Evolutionary conservation across 2,329 filamentous ascomycete genomes (phyloP).

Genomic region (Fusarium sp.): DNA sequence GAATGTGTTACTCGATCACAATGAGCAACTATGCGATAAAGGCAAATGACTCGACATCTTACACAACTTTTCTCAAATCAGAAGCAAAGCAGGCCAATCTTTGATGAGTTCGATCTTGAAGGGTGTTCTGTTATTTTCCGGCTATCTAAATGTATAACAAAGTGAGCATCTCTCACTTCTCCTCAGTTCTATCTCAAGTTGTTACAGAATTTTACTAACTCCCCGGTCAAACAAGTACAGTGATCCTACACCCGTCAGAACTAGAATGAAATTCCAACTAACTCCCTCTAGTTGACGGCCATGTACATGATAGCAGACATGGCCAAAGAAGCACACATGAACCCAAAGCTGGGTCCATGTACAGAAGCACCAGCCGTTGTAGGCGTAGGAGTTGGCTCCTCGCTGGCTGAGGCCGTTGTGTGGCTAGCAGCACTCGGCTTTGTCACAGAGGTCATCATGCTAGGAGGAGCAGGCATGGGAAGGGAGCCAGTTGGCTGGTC

Average conservation of each 20-base stretch:
- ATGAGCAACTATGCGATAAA: neutral
- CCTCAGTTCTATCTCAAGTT: slow-evolving; percentile 12
- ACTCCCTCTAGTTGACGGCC: slow-evolving; percentile 16
- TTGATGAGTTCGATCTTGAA: neutral
- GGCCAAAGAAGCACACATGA: slow-evolving; percentile 29
- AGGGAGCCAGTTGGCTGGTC: slow-evolving; percentile 31
- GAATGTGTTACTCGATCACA: neutral
- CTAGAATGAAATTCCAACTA: neutral
- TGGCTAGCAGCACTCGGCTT: slow-evolving; percentile 3
- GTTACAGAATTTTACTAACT: slow-evolving; percentile 5
- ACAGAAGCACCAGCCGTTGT: slow-evolving; percentile 20
- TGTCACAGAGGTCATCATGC: slow-evolving; percentile 20
- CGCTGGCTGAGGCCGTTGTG: neutral
- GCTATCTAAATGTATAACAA: neutral
- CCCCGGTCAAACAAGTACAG: slow-evolving; percentile 5
- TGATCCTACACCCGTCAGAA: neutral
- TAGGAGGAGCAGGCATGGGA: slow-evolving; percentile 24
- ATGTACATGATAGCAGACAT: slow-evolving; percentile 31
- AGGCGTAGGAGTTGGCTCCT: slow-evolving; percentile 18
- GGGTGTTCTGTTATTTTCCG: slow-evolving; percentile 5
- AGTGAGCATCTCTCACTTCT: slow-evolving; percentile 2
- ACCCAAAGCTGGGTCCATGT: slow-evolving; percentile 20
- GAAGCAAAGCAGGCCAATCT: neutral
- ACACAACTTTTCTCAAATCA: neutral
- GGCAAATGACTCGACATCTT: too few species aligned